A percentile compares a stretch with the other conserved stretches of the same genome.
These are phyloP conservation scores for Macrophomina phaseolina DNA, from an alignment of 2,329 filamentous ascomycete species.

Conservation along the genomic window DNA sequence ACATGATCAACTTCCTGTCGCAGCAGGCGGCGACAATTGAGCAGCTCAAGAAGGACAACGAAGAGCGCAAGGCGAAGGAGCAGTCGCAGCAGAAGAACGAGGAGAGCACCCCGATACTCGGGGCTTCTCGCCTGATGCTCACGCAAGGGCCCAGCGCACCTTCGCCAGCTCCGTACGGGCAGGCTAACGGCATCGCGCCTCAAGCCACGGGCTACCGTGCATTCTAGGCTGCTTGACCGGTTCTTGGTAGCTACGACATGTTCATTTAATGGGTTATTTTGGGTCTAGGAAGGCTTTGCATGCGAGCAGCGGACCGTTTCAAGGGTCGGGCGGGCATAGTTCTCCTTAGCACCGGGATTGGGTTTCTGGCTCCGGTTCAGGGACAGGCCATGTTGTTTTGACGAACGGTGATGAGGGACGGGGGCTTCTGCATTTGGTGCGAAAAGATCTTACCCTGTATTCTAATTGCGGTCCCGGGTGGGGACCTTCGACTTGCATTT, in stretches of 20 bases:
- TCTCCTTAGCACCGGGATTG: conserved; percentile 16
- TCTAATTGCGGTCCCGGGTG: conserved; percentile 23
- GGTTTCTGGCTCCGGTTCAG: conserved; percentile 18
- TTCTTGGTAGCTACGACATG: conserved; percentile 14
- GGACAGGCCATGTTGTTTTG: conserved; percentile 20
- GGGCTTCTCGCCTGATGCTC: conserved; percentile 88
- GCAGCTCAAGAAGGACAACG: conserved; percentile 90
- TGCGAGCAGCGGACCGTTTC: conserved; percentile 7
- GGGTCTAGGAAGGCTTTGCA: conserved; percentile 22
- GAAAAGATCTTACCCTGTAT: conserved; percentile 27
- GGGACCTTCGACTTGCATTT: conserved; percentile 19
- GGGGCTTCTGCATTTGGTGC: conserved; percentile 24
- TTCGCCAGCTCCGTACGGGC: conserved; percentile 73
- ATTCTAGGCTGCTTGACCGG: conserved; percentile 37
- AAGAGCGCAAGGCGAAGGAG: conserved; percentile 79
- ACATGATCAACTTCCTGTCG: conserved; percentile 97
- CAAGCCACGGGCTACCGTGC: conserved; percentile 72
- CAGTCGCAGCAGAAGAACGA: conserved; percentile 84
- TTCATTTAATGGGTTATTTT: conserved; percentile 23
- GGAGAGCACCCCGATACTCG: conserved; percentile 91
- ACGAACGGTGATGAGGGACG: conserved; percentile 24
- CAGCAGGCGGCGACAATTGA: conserved; percentile 90
- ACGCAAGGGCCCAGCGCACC: conserved; percentile 78
- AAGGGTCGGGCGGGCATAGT: conserved; percentile 2
- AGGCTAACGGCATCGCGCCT: conserved; percentile 86